phyloP scores from a whole-genome alignment of 1,139 yeast genomes.

The Taphrina betulina region DNA sequence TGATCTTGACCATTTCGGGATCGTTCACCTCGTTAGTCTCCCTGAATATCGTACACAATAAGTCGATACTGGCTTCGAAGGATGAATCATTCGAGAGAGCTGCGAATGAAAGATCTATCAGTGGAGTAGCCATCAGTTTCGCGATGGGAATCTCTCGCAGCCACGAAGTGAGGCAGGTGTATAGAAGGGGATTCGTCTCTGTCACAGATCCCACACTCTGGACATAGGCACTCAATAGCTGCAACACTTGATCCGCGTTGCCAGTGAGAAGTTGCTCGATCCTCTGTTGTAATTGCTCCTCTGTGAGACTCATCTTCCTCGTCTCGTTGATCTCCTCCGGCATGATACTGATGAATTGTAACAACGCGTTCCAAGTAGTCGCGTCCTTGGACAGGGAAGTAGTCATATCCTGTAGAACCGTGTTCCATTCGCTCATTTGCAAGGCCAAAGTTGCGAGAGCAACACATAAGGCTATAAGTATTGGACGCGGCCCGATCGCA shows the following conservation, averaged over 20 bases:
- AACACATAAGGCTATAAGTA: conserved; percentile 76
- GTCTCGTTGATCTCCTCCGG: conserved; percentile 89
- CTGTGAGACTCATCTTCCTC: conserved; percentile 73
- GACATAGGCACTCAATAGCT: conserved; percentile 42
- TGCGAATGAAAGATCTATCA: conserved; percentile 66
- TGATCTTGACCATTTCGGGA: conserved; percentile 54
- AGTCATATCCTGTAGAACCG: conserved; percentile 69
- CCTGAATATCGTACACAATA: conserved; percentile 70
- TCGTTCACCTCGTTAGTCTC: conserved; percentile 73
- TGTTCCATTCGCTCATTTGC: conserved; percentile 70
- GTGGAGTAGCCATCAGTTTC: conserved; percentile 59
- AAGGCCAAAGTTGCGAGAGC: conserved; percentile 79
- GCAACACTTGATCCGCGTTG: conserved; percentile 69
- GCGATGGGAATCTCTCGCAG: conserved; percentile 77
- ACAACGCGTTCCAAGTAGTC: conserved; percentile 46
- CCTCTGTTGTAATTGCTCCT: conserved; percentile 71
- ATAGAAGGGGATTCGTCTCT: conserved; percentile 49
- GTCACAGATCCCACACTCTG: conserved; percentile 49
- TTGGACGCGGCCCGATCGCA: conserved; percentile 52
- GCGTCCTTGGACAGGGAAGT: conserved; percentile 49
- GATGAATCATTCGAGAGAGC: conserved; percentile 60
- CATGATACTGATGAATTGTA: conserved; percentile 78
- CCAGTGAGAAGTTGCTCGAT: conserved; percentile 61
- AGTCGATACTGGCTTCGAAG: conserved; percentile 85
- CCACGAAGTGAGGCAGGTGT: conserved; percentile 86